A percentile compares a stretch with the other conserved stretches of the same genome.
Conservation (phyloP, 306 rosid species). For the Vigna radiata region DNA sequence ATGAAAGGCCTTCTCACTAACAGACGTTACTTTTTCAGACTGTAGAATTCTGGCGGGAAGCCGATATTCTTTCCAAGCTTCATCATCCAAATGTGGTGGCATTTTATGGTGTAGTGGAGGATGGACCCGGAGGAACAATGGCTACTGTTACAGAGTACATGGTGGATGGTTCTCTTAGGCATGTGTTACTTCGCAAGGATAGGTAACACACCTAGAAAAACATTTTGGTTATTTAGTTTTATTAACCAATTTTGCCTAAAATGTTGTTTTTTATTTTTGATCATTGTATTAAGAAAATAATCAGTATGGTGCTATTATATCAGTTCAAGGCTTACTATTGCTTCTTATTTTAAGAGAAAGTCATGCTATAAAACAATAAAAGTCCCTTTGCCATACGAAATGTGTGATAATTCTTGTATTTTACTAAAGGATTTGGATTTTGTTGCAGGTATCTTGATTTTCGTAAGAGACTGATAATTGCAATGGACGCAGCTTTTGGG, state of each 20-base stretch:
- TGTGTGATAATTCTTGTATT: neutral
- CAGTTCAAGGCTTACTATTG: neutral
- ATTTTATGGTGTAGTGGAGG: constrained; percentile 59
- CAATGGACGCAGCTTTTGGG: constrained; percentile 97
- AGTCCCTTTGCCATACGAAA: constrained; percentile 1
- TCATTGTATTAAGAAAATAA: constrained; percentile 10
- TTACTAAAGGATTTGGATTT: constrained; percentile 29
- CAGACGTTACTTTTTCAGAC: constrained; percentile 58
- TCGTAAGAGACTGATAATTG: constrained; percentile 86
- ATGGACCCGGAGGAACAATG: constrained; percentile 89
- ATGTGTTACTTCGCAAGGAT: constrained; percentile 75
- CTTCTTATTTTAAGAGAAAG: constrained; percentile 9
- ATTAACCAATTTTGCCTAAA: neutral
- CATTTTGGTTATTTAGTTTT: constrained; percentile 17
- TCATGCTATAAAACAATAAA: neutral
- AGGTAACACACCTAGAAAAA: constrained; percentile 57
- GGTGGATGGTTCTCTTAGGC: constrained; percentile 93
- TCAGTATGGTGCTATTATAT: neutral
- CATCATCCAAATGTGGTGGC: constrained; percentile 98
- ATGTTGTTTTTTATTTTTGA: neutral
- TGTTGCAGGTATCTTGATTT: constrained; percentile 76
- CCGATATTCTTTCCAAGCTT: constrained; percentile 79
- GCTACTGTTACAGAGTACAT: constrained; percentile 90
- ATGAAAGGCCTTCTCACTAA: neutral
- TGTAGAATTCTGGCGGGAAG: constrained; percentile 86